These are phyloP conservation scores for Populus nigra DNA, from an alignment of 345 rosid species.

Conservation along the genomic window DNA sequence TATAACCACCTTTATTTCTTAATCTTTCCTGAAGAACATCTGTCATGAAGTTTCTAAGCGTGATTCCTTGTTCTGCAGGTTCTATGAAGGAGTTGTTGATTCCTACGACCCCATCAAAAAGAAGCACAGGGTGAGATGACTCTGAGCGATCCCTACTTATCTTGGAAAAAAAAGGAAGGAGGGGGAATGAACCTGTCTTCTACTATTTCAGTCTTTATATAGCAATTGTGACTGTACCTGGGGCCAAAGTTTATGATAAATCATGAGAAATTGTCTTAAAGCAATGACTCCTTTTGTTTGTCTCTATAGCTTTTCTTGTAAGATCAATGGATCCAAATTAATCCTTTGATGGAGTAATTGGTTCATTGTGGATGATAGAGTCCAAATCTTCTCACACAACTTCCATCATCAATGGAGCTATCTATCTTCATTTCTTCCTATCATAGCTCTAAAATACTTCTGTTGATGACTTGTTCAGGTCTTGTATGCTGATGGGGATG, in stretches of 20 bases:
- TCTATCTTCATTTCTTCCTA: slow-evolving; percentile 7
- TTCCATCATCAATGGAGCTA: neutral
- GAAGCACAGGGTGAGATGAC: slow-evolving; percentile 57
- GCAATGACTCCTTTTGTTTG: slow-evolving; percentile 3
- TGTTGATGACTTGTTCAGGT: slow-evolving; percentile 38
- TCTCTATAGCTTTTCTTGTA: neutral
- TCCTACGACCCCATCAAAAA: slow-evolving; percentile 42
- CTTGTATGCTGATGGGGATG: slow-evolving; percentile 65
- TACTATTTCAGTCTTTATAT: neutral
- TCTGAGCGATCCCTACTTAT: slow-evolving; percentile 9
- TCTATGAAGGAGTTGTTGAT: slow-evolving; percentile 59
- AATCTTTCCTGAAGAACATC: neutral
- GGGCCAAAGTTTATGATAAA: neutral
- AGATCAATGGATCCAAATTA: neutral
- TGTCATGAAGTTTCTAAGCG: neutral
- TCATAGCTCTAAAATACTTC: slow-evolving; percentile 6
- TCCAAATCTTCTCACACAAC: neutral
- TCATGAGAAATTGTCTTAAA: neutral
- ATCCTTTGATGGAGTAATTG: slow-evolving; percentile 4
- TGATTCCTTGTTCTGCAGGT: slow-evolving; percentile 37
- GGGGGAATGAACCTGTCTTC: neutral
- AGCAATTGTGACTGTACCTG: neutral
- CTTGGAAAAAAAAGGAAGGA: neutral
- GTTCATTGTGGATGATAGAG: neutral
- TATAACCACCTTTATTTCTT: neutral